Conservation (phyloP, 2,329 filamentous ascomycete genomes). For the Penicillium freii region DNA sequence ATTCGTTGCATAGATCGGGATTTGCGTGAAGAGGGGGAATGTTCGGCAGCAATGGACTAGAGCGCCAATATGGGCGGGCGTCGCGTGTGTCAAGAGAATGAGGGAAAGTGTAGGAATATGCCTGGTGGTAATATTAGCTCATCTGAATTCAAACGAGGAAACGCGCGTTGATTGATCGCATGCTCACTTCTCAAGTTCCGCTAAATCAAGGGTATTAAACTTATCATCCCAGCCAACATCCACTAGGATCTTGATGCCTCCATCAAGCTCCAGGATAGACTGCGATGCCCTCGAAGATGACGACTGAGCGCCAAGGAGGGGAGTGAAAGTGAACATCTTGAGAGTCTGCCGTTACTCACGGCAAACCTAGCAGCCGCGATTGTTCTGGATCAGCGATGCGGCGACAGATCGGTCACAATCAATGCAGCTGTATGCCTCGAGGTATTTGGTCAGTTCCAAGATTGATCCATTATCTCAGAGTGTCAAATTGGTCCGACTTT, state of each 20-base stretch:
- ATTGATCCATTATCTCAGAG: neutral
- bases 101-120: slow-evolving; percentile 89
- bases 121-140: slow-evolving; percentile 47
- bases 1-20: slow-evolving; percentile 90
- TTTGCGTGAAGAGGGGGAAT: slow-evolving; percentile 84
- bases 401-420: neutral
- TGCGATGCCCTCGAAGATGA: slow-evolving; percentile 77
- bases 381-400: neutral
- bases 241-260: slow-evolving; percentile 90
- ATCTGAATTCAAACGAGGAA: slow-evolving; percentile 1
- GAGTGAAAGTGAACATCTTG: slow-evolving; percentile 91
- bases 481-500: slow-evolving; percentile 1
- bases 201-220: slow-evolving; percentile 78
- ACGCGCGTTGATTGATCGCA: slow-evolving; percentile 5
- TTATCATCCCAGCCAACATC: slow-evolving; percentile 95
- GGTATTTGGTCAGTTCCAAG: neutral
- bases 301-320: slow-evolving; percentile 86
- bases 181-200: slow-evolving; percentile 81
- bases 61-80: slow-evolving; percentile 83
- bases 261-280: slow-evolving; percentile 94
- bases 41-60: slow-evolving; percentile 97
- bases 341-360: slow-evolving; percentile 11
- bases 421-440: slow-evolving; percentile 4
- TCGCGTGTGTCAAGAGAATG: slow-evolving; percentile 92
- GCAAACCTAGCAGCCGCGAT: slow-evolving; percentile 10